A percentile compares a stretch with the other conserved stretches of the same genome.
These are phyloP conservation scores for Penicillium macrosclerotiorum DNA, from an alignment of 495 filamentous ascomycete species.

Conservation along the genomic window DNA sequence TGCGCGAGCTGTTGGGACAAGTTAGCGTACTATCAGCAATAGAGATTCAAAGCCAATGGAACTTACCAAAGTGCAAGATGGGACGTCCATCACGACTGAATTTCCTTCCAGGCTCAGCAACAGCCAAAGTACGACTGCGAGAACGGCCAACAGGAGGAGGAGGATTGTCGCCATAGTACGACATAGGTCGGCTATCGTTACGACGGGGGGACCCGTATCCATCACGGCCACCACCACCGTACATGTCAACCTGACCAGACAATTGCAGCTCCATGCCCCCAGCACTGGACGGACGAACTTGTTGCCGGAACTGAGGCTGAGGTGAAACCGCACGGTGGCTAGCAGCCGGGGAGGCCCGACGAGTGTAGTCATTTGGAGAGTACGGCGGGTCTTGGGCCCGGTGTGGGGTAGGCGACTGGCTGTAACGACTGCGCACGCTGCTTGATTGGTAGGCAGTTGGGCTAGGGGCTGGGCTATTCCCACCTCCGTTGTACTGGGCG, in stretches of 20 bases:
- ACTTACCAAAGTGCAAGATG: slow-evolving; percentile 92
- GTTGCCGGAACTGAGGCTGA: slow-evolving; percentile 55
- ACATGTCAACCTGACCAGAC: slow-evolving; percentile 54
- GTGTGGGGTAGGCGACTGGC: slow-evolving; percentile 45
- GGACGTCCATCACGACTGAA: slow-evolving; percentile 82
- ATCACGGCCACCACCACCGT: slow-evolving; percentile 42
- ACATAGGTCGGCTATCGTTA: slow-evolving; percentile 50
- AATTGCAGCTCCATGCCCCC: slow-evolving; percentile 81
- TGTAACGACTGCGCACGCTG: slow-evolving; percentile 40
- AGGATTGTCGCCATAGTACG: slow-evolving; percentile 59
- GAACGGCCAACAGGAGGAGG: slow-evolving; percentile 51
- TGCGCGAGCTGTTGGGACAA: slow-evolving; percentile 67
- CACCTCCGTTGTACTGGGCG: slow-evolving; percentile 28
- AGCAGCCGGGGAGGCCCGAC: slow-evolving; percentile 51
- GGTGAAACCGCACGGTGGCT: slow-evolving; percentile 53
- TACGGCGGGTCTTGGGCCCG: slow-evolving; percentile 57
- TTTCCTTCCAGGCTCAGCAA: slow-evolving; percentile 57
- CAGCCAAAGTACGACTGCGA: slow-evolving; percentile 78
- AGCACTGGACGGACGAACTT: slow-evolving; percentile 64
- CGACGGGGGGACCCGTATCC: slow-evolving; percentile 54
- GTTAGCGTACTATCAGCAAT: slow-evolving; percentile 8
- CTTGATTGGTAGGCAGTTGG: slow-evolving; percentile 40
- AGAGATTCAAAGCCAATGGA: slow-evolving; percentile 10
- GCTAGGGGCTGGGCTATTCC: slow-evolving; percentile 35
- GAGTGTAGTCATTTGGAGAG: slow-evolving; percentile 47